Evolutionary conservation across 768 basidiomycete species (phyloP).

Genomic region (Leccinum arenicola): DNA sequence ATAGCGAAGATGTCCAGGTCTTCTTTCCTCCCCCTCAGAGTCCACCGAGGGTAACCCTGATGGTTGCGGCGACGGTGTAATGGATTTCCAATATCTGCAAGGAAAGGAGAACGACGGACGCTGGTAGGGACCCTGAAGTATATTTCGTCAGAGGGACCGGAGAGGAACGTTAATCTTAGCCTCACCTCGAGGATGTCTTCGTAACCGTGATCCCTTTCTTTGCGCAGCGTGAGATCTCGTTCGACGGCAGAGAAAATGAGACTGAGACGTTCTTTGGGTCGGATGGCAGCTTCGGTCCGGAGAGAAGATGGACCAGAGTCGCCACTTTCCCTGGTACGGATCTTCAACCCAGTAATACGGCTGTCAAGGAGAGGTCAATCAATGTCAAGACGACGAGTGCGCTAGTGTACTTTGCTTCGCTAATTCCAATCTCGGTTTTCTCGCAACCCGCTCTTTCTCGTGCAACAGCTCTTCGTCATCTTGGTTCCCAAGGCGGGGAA

Average conservation of each 20-base stretch:
- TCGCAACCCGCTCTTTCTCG: constrained; percentile 66
- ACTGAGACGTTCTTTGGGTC: constrained; percentile 64
- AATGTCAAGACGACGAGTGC: neutral
- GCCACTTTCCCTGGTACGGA: constrained; percentile 46
- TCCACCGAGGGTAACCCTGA: constrained; percentile 31
- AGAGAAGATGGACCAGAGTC: constrained; percentile 38
- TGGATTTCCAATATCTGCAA: constrained; percentile 64
- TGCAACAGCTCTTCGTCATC: constrained; percentile 68
- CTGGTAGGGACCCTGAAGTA: constrained; percentile 66
- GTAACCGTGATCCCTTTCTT: constrained; percentile 77
- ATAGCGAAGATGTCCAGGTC: constrained; percentile 23
- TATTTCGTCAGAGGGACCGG: constrained; percentile 4
- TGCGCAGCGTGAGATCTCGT: constrained; percentile 63
- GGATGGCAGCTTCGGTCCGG: constrained; percentile 47
- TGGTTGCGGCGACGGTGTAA: constrained; percentile 40
- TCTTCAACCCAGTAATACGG: constrained; percentile 51
- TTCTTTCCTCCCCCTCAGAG: constrained; percentile 20
- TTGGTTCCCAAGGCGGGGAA: constrained; percentile 58
- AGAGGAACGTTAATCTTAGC: neutral
- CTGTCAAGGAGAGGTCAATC: constrained; percentile 23
- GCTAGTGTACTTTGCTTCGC: constrained; percentile 1
- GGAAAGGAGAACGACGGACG: constrained; percentile 53
- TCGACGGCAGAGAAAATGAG: constrained; percentile 51
- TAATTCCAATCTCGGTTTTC: constrained; percentile 47
- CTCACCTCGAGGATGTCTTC: constrained; percentile 84